Conservation (phyloP, 495 filamentous ascomycete genomes). For the Penicillium turbatum region DNA sequence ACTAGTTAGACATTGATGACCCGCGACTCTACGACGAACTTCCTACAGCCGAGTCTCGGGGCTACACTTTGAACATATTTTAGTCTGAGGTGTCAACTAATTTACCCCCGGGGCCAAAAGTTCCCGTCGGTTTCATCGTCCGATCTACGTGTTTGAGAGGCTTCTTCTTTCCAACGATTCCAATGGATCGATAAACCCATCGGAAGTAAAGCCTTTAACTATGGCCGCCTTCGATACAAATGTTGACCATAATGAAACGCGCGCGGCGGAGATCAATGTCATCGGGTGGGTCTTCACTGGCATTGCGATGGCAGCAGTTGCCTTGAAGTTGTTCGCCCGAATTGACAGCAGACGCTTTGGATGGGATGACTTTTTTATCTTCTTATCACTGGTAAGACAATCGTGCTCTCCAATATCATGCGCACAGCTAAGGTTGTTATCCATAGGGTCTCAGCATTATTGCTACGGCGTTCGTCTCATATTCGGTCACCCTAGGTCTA, state of each 20-base stretch:
- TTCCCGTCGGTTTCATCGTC: no score
- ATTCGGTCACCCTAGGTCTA: constrained; percentile 19
- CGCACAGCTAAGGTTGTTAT: neutral
- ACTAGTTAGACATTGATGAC: no score
- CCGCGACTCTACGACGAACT: no score
- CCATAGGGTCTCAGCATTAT: constrained; percentile 23
- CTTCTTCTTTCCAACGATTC: neutral
- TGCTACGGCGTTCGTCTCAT: constrained; percentile 19
- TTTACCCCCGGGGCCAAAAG: no score
- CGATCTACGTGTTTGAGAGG: neutral
- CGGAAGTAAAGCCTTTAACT: neutral
- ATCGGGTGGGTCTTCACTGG: constrained; percentile 21
- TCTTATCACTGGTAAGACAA: constrained; percentile 21
- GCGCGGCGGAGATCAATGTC: constrained; percentile 11
- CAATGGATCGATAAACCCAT: neutral
- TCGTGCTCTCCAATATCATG: neutral
- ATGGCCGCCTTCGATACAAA: constrained; percentile 17
- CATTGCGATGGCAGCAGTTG: constrained; percentile 13
- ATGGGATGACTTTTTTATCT: constrained; percentile 28
- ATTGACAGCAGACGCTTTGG: constrained; percentile 8
- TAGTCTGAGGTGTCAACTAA: no score
- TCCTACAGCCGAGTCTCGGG: no score
- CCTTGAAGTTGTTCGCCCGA: constrained; percentile 17
- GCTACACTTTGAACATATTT: no score
- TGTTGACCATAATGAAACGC: constrained; percentile 18